Evolutionary conservation across 2,329 filamentous ascomycete species (phyloP), one percentile per base, ranked within the genome.

Genomic region (Scytalidium lignicola): DNA sequence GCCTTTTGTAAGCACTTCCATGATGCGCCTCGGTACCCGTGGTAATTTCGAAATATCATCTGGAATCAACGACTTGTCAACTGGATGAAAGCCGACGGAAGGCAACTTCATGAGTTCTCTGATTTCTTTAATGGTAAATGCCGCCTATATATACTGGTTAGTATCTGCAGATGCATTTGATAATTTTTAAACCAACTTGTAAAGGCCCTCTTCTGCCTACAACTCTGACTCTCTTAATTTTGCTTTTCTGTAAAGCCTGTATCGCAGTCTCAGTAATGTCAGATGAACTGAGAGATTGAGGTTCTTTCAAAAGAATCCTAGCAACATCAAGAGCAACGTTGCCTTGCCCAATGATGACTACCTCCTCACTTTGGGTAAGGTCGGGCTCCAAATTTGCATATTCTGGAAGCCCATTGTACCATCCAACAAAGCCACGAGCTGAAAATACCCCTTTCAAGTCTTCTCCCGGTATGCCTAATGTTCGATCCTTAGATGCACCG

Each of bases 311-410:
- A 4, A 99, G 73, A 61, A 95, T 92, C 21, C 95, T 80, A 1
- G 92, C 90, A 15, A 99, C 88, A 65, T 99, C 93, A 43, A 99
- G 73, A 0, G 93, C 93, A 8, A 99, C 93, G 68, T 99, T 99
- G 15, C 93, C 93, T 63, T 99, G 92, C 2, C 93, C 93, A 55
- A 99, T 83, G 43, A 99, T 78, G 26, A 96, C 82, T 1, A 89
- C 93, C 53, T 91, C 85, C 45, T 96, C 89, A 0, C 86, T 87
- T 9, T 75, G 73, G 1, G 82, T 79, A 21, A 97, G 75, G 62
- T 90, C 80, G 0, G 90, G 88, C n/a, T 78, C 72, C 7, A 96
- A 71, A 58, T 78, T 68, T 18, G 85, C 79, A 63, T 88, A 88
- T 58, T 95, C 88, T 0, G 93, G 93, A 2, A 96, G 76, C 2